Percentiles rank a stretch among this genome's conserved stretches.
Conservation (phyloP, 140 eudicot species). For the Erigeron philadelphicus region DNA sequence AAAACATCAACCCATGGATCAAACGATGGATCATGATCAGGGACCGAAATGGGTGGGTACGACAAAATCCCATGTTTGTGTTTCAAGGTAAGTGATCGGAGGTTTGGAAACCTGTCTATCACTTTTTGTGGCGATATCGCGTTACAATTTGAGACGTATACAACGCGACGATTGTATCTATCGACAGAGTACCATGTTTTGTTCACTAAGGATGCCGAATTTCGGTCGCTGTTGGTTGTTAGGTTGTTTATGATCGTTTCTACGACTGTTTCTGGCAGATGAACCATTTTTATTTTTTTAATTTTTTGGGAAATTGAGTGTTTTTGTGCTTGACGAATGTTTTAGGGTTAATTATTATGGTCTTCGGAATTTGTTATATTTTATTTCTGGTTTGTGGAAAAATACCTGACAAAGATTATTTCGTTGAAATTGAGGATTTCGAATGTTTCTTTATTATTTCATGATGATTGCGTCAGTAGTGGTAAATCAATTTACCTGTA, state of each 20-base stretch:
- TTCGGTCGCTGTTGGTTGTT: slow-evolving; percentile 55
- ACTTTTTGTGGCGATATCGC: slow-evolving; percentile 53
- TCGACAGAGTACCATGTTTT: slow-evolving; percentile 71
- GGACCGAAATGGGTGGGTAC: slow-evolving; percentile 49
- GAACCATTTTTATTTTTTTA: slow-evolving; percentile 36
- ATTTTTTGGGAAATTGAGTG: neutral
- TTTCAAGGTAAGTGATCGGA: slow-evolving; percentile 58
- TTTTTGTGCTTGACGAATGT: neutral
- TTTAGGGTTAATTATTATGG: neutral
- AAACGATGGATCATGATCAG: slow-evolving; percentile 40
- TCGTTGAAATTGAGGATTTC: too few species aligned
- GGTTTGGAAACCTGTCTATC: slow-evolving; percentile 61
- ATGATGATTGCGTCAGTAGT: too few species aligned
- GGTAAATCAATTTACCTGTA: too few species aligned
- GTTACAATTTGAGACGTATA: slow-evolving; percentile 64
- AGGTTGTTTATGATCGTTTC: slow-evolving; percentile 57
- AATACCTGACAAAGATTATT: too few species aligned
- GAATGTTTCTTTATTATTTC: too few species aligned
- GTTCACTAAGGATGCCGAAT: slow-evolving; percentile 69
- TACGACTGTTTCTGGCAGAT: slow-evolving; percentile 69
- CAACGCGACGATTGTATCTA: slow-evolving; percentile 49
- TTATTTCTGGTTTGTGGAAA: too few species aligned
- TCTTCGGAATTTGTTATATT: too few species aligned
- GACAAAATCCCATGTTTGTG: slow-evolving; percentile 54
- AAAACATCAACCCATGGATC: slow-evolving; percentile 67